Percentiles rank a stretch among this genome's conserved stretches.
phyloP scores from a whole-genome alignment of 441 rosid species.

The Adansonia madagascariensis region DNA sequence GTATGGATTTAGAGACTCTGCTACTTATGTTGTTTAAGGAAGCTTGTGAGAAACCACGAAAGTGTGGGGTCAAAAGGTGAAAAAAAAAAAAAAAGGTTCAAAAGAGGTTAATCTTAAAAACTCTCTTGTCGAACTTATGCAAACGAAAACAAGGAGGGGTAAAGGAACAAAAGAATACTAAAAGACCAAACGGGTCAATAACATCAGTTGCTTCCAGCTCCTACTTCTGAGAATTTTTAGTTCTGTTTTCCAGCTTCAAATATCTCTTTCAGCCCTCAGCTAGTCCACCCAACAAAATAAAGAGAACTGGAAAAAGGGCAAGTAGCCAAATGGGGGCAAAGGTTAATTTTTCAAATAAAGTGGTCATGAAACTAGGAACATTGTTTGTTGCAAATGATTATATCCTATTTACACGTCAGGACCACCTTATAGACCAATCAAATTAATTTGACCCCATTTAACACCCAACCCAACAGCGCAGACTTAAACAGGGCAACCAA shows the following conservation, averaged over 20 bases:
- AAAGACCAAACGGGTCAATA: too few species aligned
- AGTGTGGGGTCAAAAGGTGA: too few species aligned
- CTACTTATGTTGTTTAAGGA: too few species aligned
- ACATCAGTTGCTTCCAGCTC: too few species aligned
- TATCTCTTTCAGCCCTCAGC: background rate
- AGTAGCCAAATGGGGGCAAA: background rate
- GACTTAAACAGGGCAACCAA: conserved; percentile 5
- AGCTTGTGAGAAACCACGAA: too few species aligned
- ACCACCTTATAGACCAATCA: conserved; percentile 5
- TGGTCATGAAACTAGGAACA: conserved; percentile 5
- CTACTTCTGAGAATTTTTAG: too few species aligned
- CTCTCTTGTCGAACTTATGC: too few species aligned
- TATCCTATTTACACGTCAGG: conserved; percentile 25
- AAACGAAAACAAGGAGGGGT: too few species aligned
- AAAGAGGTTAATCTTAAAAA: too few species aligned
- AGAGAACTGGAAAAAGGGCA: background rate
- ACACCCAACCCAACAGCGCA: background rate
- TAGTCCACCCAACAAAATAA: background rate
- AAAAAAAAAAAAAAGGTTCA: too few species aligned
- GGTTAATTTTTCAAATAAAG: conserved; percentile 7
- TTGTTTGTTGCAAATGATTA: conserved; percentile 18
- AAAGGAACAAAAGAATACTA: too few species aligned
- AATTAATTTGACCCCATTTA: background rate
- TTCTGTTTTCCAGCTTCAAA: background rate
- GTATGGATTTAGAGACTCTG: too few species aligned